Evolutionary conservation across 495 filamentous ascomycete genomes (phyloP), one percentile per base, ranked within the genome.

Genomic region (Lasiosphaeria ovina): DNA sequence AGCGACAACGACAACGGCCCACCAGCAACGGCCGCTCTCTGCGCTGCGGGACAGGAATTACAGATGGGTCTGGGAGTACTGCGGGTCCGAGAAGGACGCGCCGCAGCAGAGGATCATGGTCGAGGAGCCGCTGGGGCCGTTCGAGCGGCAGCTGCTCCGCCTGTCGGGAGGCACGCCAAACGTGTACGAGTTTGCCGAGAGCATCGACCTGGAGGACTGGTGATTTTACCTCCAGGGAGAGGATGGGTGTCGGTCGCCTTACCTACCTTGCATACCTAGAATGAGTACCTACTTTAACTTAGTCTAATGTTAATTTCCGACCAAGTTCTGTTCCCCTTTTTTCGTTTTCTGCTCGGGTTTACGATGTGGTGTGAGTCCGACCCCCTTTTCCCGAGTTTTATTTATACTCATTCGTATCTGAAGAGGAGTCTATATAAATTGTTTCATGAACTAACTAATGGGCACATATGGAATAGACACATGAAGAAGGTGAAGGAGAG

Each of bases 41-140:
- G 17, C 36, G 1, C 6, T 48, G 45, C 33, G 36, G 10, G 51
- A 54, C 7, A 55, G 60, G 14, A 66, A 74, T 4, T 31, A 59
- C 33, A 71, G 79, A 10, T 82, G 79, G 79, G 75, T 80, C 0
- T 84, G 79, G 81, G 76, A 80, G 55, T 84, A 79, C 62, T 57
- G 65, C 44, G 81, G 81, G 0, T 69, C 74, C 0, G 67, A 74
- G n/a, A 61, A 65, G 10, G 57, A 70, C 10, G 74, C 76, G 53
- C 82, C 71, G 61, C 55, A 50, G 58, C 48, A 65, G 40, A 65
- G 52, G 62, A 69, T 62, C 14, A 63, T 84, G 69, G 69, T 80
- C 33, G 81, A 83, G 64, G 82, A 83, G 62, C 71, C 64, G 10
- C 60, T 83, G 42, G 81, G 81, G 9, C 79, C 79, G 4, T 82